phyloP scores from a whole-genome alignment of 2,329 filamentous ascomycete species.

The Cryphonectria radicalis region DNA sequence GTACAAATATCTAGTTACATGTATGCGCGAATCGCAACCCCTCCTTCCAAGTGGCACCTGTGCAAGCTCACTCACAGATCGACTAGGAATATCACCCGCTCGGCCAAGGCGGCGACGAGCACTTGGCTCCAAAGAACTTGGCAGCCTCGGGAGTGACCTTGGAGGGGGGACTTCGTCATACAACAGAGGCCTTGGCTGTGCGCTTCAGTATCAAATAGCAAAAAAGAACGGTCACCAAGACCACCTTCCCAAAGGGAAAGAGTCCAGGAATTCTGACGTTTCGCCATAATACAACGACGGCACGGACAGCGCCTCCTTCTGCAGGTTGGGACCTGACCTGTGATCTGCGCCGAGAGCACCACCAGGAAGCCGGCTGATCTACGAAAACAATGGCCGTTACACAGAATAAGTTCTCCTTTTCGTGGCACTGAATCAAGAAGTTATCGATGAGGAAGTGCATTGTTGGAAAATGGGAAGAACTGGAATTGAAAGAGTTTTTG shows the following conservation, averaged over 20 bases:
- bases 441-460: not conserved
- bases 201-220: not conserved
- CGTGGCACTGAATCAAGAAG: no score
- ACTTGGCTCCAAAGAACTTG: conserved; percentile 10
- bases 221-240: not conserved
- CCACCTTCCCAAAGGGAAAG: not conserved
- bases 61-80: not conserved
- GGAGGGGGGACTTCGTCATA: not conserved
- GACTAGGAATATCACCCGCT: no score
- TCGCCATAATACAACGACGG: not conserved
- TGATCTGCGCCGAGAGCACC: not conserved
- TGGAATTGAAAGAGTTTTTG: not conserved
- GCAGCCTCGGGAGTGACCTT: conserved; percentile 12
- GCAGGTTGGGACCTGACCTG: not conserved
- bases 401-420: no score
- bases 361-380: not conserved
- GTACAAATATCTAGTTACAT: not conserved
- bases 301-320: not conserved
- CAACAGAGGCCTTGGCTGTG: not conserved
- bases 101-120: conserved; percentile 31
- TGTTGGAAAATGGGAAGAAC: not conserved
- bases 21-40: not conserved
- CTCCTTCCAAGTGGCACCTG: not conserved
- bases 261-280: not conserved
- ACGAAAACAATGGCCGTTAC: not conserved